phyloP scores from a whole-genome alignment of 2,329 filamentous ascomycete genomes.

The Beauveria sp. region DNA sequence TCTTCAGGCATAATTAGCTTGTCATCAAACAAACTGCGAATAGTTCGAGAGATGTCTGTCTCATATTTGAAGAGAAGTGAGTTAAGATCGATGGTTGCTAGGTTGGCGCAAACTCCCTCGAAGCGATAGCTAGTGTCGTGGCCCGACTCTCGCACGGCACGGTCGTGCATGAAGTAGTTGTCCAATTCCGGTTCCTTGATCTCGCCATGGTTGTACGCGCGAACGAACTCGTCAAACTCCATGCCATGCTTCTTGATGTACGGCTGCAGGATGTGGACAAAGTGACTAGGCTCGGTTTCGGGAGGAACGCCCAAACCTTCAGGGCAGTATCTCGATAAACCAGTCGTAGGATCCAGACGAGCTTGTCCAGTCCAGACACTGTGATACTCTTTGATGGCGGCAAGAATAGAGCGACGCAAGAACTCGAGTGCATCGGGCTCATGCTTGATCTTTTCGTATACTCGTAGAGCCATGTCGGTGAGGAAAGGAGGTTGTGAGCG shows the following conservation, averaged over 20 bases:
- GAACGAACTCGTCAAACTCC: conserved; percentile 75
- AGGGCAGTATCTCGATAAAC: conserved; percentile 77
- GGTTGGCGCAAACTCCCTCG: conserved; percentile 76
- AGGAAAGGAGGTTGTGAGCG: conserved; percentile 94
- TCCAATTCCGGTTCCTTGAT: conserved; percentile 83
- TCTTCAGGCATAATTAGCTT: conserved; percentile 73
- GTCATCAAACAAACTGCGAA: conserved; percentile 78
- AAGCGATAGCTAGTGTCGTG: conserved; percentile 95
- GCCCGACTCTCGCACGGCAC: conserved; percentile 89
- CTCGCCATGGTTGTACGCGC: conserved; percentile 73
- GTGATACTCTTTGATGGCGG: conserved; percentile 95
- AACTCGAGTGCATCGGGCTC: conserved; percentile 76
- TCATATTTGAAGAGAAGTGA: conserved; percentile 96
- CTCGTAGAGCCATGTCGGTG: conserved; percentile 91
- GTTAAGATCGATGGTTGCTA: conserved; percentile 92
- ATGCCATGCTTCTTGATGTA: conserved; percentile 80
- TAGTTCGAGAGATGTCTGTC: conserved; percentile 79
- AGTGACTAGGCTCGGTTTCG: conserved; percentile 83
- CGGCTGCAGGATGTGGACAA: conserved; percentile 72
- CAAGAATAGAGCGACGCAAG: conserved; percentile 68
- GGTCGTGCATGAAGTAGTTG: conserved; percentile 92
- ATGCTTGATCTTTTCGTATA: conserved; percentile 88
- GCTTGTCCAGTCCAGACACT: conserved; percentile 78
- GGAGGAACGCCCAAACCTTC: conserved; percentile 80
- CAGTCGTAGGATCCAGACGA: conserved; percentile 67